Conservation (phyloP, 208 protist species). For the Trypanosoma cruzi region DNA sequence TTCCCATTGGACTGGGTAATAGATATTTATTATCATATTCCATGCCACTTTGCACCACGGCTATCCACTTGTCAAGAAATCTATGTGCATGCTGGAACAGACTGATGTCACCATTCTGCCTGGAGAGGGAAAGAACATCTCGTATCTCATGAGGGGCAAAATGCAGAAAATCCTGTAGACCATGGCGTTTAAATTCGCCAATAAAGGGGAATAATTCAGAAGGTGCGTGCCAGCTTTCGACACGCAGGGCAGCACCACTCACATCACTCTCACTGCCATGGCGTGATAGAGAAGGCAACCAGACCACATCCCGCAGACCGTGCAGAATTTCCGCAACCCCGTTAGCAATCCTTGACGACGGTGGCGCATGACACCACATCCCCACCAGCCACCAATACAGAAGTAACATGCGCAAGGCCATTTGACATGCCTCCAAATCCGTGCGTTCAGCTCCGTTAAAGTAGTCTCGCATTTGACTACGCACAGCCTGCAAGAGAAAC, state of each 20-base stretch:
- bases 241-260: background rate
- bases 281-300: slow-evolving; percentile 19
- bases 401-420: slow-evolving; percentile 20
- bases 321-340: slow-evolving; percentile 4
- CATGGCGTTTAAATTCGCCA: slow-evolving; percentile 4
- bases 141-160: slow-evolving; percentile 23
- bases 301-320: background rate
- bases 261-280: background rate
- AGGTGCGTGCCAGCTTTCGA: background rate
- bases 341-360: background rate
- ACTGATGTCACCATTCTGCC: background rate
- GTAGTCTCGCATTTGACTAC: background rate
- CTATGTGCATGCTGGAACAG: background rate
- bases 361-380: slow-evolving; percentile 12
- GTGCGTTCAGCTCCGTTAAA: background rate
- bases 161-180: slow-evolving; percentile 5
- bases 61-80: slow-evolving; percentile 23
- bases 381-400: slow-evolving; percentile 32
- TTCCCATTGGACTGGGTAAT: background rate
- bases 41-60: slow-evolving; percentile 5
- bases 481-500: slow-evolving; percentile 9
- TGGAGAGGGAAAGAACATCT: slow-evolving; percentile 10
- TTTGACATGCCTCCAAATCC: slow-evolving; percentile 3
- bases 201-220: slow-evolving; percentile 23
- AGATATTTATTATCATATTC: background rate